Evolutionary conservation across 345 rosid genomes (phyloP), one percentile per base, ranked within the genome.

Genomic region (Gossypium sturtianum): DNA sequence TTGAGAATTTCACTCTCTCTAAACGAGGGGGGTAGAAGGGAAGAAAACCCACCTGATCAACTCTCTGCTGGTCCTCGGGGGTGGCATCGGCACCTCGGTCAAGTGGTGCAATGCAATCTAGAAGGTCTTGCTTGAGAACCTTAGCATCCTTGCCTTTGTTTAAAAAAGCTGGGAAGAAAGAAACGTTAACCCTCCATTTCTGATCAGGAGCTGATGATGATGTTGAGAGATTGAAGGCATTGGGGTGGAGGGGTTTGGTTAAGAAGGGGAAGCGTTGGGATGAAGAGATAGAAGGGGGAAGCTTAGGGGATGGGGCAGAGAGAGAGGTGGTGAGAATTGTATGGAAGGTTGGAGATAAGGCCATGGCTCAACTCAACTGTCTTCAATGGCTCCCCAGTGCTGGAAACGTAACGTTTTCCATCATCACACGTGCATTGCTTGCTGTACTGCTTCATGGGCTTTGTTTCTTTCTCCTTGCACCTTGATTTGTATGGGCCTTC

Each of bases 151-250:
- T 86, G 27, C 88, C 86, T 66, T 86, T 88, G 10, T 83, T 89
- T 75, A 92, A 81, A 81, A 94, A 94, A 68, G 90, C 86, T 1
- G 96, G 94, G 76, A 90, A 92, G 80, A 94, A 94, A 43, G 97
- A 88, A 67, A 89, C 84, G 2, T 73, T 79, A 71, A 89, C 85
- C 72, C 86, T 85, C 87, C 85, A 87, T 65, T 83, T 83, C 70
- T 80, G 48, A 63, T 29, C 72, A 54, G 77, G n/a, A 65, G 59
- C 23, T 51, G 64, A 2, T 41, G 56, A 51, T 12, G 9, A 7
- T 12, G 65, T 66, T 7, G 79, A 57, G 12, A 73, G 78, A 34
- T 79, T 45, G 34, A 41, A 72, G 71, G 52, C 56, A 72, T 75
- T 73, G 9, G 47, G 73, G 49, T 41, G 80, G 82, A 59, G 1